Evolutionary conservation across 441 rosid species (phyloP).

Genomic region (Brassica balearica): DNA sequence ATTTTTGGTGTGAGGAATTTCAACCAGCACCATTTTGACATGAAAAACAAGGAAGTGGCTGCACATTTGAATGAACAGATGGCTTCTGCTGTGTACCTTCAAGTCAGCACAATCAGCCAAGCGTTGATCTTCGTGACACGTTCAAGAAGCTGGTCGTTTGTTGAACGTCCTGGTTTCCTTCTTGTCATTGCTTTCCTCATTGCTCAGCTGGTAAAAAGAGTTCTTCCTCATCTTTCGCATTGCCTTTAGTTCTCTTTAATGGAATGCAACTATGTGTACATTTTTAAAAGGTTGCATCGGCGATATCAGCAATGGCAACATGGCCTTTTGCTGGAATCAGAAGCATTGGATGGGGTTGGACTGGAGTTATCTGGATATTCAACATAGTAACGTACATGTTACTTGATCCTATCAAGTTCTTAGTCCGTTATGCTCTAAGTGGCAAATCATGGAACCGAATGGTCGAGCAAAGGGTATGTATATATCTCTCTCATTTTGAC

Average conservation of each 20-base stretch:
- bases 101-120: conserved; percentile 65
- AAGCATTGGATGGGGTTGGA: conserved; percentile 68
- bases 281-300: conserved; percentile 48
- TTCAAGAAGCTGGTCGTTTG: conserved; percentile 61
- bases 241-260: too few species aligned
- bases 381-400: conserved; percentile 52
- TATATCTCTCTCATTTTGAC: not conserved
- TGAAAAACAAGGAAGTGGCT: conserved; percentile 42
- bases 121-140: conserved; percentile 65
- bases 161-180: conserved; percentile 59
- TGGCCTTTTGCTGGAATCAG: conserved; percentile 57
- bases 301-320: conserved; percentile 48
- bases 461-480: conserved; percentile 42
- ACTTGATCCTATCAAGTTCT: conserved; percentile 62
- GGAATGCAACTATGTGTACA: not conserved
- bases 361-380: conserved; percentile 66
- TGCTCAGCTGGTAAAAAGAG: conserved; percentile 52
- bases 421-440: conserved; percentile 55
- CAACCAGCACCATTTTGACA: conserved; percentile 48
- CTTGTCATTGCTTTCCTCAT: conserved; percentile 61
- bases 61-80: conserved; percentile 41
- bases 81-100: conserved; percentile 58
- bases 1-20: conserved; percentile 51
- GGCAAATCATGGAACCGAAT: conserved; percentile 60
- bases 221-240: not conserved